Conservation (phyloP, 192 early-diverging fungal species). For the Nowakowskiella sp. region DNA sequence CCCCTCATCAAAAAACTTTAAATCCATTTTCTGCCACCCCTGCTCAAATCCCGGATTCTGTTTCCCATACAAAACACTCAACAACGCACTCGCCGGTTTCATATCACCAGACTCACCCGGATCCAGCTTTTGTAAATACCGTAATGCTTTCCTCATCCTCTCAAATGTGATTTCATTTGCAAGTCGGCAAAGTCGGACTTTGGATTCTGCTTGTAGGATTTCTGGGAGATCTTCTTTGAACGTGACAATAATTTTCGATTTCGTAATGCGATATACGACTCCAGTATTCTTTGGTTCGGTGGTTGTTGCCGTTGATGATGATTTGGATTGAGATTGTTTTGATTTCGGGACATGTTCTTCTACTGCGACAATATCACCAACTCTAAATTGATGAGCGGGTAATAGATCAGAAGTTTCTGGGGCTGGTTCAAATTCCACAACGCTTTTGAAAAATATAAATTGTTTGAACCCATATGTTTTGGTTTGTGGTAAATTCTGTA, state of each 20-base stretch:
- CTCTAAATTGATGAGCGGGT: conserved; percentile 29
- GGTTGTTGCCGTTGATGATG: conserved; percentile 9
- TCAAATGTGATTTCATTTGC: conserved; percentile 37
- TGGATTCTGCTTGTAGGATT: conserved; percentile 42
- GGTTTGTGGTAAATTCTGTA: conserved; percentile 1
- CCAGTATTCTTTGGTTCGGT: conserved; percentile 19
- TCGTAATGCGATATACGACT: conserved; percentile 48
- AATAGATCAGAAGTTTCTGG: background rate
- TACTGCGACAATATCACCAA: conserved; percentile 66
- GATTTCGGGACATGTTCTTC: conserved; percentile 39
- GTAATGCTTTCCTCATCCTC: conserved; percentile 33
- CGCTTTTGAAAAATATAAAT: background rate
- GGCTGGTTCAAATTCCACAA: conserved; percentile 7
- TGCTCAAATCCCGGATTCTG: conserved; percentile 22
- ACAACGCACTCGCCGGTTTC: conserved; percentile 28
- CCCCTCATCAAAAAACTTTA: conserved; percentile 45
- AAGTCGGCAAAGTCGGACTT: conserved; percentile 46
- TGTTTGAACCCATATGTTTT: background rate
- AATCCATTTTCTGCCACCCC: conserved; percentile 5
- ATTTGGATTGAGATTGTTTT: conserved; percentile 34
- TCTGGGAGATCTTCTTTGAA: conserved; percentile 53
- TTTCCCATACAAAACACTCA: conserved; percentile 42
- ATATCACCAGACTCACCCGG: conserved; percentile 1
- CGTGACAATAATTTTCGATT: conserved; percentile 54
- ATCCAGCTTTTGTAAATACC: conserved; percentile 12